phyloP scores from a whole-genome alignment of 23 red algal species.

The Agarophyton chilense region DNA sequence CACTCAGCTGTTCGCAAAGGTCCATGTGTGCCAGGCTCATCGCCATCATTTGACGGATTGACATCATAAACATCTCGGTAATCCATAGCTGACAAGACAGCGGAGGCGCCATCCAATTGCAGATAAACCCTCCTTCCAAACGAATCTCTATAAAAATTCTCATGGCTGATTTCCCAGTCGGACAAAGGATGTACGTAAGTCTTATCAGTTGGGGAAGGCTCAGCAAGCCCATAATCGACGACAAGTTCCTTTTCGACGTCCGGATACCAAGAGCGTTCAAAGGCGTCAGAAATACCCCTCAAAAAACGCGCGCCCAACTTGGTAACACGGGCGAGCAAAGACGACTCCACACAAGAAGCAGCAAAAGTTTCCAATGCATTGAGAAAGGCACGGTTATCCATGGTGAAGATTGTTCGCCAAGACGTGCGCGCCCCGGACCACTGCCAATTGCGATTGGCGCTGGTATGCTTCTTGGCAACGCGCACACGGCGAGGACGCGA shows the following conservation, averaged over 20 bases:
- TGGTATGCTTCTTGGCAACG: slow-evolving; percentile 23
- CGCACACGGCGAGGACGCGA: slow-evolving; percentile 18
- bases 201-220: slow-evolving; percentile 21
- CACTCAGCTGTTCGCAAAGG: background rate
- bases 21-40: background rate
- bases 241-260: slow-evolving; percentile 44
- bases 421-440: slow-evolving; percentile 22
- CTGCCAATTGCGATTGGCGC: background rate
- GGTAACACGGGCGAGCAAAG: slow-evolving; percentile 10
- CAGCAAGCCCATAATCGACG: slow-evolving; percentile 49
- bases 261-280: slow-evolving; percentile 25
- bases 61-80: slow-evolving; percentile 31
- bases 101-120: slow-evolving; percentile 42
- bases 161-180: slow-evolving; percentile 42
- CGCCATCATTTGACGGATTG: background rate
- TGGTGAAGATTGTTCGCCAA: slow-evolving; percentile 28
- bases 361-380: slow-evolving; percentile 17
- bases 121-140: slow-evolving; percentile 55
- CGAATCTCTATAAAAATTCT: slow-evolving; percentile 26
- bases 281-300: slow-evolving; percentile 5
- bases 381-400: slow-evolving; percentile 20
- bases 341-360: slow-evolving; percentile 17
- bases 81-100: slow-evolving; percentile 18
- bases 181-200: slow-evolving; percentile 35
- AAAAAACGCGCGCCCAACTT: slow-evolving; percentile 21